A percentile compares a stretch with the other conserved stretches of the same genome.
These are phyloP conservation scores for Nitzschia inconspicua DNA, from an alignment of 108 stramenopile species.

Conservation along the genomic window DNA sequence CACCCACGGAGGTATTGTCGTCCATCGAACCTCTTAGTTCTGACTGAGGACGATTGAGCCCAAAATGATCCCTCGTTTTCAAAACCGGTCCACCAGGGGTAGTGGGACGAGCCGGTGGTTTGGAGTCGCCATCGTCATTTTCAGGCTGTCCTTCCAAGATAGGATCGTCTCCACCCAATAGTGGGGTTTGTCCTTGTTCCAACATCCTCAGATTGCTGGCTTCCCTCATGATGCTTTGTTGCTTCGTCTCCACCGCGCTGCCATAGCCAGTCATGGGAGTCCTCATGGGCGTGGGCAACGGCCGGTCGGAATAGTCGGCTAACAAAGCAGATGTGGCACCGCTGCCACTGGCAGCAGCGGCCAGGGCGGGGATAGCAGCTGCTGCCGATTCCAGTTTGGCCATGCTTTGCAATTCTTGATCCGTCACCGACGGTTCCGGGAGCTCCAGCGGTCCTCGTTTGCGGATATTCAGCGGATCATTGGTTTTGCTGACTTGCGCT, in stretches of 20 bases:
- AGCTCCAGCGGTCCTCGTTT: slow-evolving; percentile 76
- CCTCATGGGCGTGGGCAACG: slow-evolving; percentile 87
- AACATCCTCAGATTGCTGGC: slow-evolving; percentile 82
- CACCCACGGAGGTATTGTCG: slow-evolving; percentile 62
- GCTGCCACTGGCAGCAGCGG: slow-evolving; percentile 28
- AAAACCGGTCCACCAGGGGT: slow-evolving; percentile 34
- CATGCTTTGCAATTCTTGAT: slow-evolving; percentile 72
- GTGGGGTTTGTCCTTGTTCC: slow-evolving; percentile 83
- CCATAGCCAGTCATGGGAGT: slow-evolving; percentile 50
- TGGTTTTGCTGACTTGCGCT: slow-evolving; percentile 75
- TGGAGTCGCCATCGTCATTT: slow-evolving; percentile 59
- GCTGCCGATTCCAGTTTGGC: slow-evolving; percentile 54
- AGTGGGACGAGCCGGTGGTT: slow-evolving; percentile 20
- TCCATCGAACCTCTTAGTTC: slow-evolving; percentile 43
- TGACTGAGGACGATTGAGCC: slow-evolving; percentile 75
- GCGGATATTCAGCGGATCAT: slow-evolving; percentile 77
- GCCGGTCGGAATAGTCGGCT: slow-evolving; percentile 78
- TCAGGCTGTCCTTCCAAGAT: slow-evolving; percentile 51
- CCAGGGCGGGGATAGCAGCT: slow-evolving; percentile 12
- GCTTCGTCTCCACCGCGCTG: slow-evolving; percentile 13
- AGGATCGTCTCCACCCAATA: slow-evolving; percentile 79
- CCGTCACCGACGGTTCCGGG: slow-evolving; percentile 89
- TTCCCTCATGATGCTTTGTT: slow-evolving; percentile 66
- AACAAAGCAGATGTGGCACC: slow-evolving; percentile 79
- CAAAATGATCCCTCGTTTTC: slow-evolving; percentile 81